Conservation (phyloP, 352 stramenopile species). For the Phytophthora sojae region DNA sequence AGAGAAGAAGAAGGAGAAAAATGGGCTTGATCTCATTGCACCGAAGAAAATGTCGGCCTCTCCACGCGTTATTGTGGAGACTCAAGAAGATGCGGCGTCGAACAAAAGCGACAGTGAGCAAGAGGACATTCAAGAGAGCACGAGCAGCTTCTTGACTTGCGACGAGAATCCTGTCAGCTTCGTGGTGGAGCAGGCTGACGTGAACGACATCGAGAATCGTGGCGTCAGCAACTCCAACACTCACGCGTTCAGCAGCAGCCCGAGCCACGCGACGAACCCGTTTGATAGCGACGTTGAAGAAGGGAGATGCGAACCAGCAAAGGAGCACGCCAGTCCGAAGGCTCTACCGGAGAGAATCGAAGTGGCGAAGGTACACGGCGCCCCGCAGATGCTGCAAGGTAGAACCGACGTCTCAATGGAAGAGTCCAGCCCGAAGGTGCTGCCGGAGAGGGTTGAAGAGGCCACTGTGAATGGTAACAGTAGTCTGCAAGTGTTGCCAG, state of each 20-base stretch:
- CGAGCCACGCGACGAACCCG: background rate
- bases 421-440: background rate
- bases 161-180: conserved; percentile 7
- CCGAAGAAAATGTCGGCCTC: conserved; percentile 2
- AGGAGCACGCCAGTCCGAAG: conserved; percentile 7
- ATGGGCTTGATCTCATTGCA: conserved; percentile 2
- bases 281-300: conserved; percentile 33
- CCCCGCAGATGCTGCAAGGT: too few species aligned
- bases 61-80: conserved; percentile 1
- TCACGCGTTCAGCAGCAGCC: conserved; percentile 1
- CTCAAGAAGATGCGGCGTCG: conserved; percentile 8
- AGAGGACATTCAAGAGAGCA: conserved; percentile 1
- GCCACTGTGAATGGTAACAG: conserved; percentile 6
- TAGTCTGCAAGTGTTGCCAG: background rate
- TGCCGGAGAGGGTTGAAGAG: conserved; percentile 10
- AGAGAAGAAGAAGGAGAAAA: conserved; percentile 15
- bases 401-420: too few species aligned
- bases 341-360: background rate
- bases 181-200: conserved; percentile 4
- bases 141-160: conserved; percentile 6
- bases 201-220: conserved; percentile 5
- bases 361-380: background rate
- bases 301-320: conserved; percentile 10
- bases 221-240: background rate
- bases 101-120: conserved; percentile 20